A percentile compares a stretch with the other conserved stretches of the same genome.
These are phyloP conservation scores for Lasiodiplodia sp. DNA, from an alignment of 2,329 filamentous ascomycete species.

Conservation along the genomic window DNA sequence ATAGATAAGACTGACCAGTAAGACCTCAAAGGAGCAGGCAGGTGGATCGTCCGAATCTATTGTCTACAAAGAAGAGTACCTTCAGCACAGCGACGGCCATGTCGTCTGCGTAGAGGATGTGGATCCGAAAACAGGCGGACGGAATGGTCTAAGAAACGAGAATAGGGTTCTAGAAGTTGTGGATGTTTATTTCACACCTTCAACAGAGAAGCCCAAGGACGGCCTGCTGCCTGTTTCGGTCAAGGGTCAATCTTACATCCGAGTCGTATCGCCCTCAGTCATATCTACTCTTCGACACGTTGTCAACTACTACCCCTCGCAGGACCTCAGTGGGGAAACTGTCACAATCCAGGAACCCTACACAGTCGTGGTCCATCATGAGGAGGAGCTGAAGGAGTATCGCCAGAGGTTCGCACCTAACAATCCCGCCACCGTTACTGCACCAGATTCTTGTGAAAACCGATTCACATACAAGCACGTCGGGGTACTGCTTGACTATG, in stretches of 20 bases:
- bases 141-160: background rate
- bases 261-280: conserved; percentile 16
- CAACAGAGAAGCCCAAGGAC: background rate
- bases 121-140: background rate
- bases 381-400: conserved; percentile 26
- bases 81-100: background rate
- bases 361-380: conserved; percentile 25
- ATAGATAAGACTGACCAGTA: rapidly evolving
- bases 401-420: background rate
- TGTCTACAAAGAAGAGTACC: background rate
- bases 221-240: background rate
- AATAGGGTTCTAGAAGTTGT: conserved; percentile 14
- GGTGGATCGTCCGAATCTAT: background rate
- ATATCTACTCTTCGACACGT: conserved; percentile 23
- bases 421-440: background rate
- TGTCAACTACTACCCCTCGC: conserved; percentile 29
- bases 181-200: background rate
- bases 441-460: conserved; percentile 15
- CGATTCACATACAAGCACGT: conserved; percentile 32
- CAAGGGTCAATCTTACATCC: conserved; percentile 11
- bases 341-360: conserved; percentile 26
- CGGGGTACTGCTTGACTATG: conserved; percentile 32
- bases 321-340: conserved; percentile 17
- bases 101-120: background rate
- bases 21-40: background rate